Evolutionary conservation across 805 yeast species (phyloP).

Genomic region (Hermanozyma aechmeae): DNA sequence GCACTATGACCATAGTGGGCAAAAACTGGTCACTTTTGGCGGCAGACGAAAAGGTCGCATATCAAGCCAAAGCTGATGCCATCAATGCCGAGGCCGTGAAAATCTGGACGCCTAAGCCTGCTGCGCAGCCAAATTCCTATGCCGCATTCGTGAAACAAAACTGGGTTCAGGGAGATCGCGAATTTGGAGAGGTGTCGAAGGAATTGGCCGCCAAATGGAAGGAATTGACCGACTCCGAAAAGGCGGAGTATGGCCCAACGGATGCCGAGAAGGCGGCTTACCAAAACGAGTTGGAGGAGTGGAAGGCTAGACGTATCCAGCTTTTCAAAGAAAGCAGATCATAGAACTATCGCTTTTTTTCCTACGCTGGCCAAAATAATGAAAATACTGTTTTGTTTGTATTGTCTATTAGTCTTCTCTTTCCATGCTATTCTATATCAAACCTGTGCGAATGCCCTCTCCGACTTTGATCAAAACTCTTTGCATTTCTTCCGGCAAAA

Average conservation of each 20-base stretch:
- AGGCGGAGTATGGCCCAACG: slow-evolving; percentile 13
- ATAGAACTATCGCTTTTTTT: too few species aligned
- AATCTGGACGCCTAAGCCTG: slow-evolving; percentile 24
- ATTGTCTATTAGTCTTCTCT: too few species aligned
- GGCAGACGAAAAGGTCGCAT: slow-evolving; percentile 19
- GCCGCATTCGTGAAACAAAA: slow-evolving; percentile 21
- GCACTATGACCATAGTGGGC: slow-evolving; percentile 9
- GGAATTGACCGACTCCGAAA: slow-evolving; percentile 18
- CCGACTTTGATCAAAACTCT: slow-evolving; percentile 19
- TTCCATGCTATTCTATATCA: too few species aligned
- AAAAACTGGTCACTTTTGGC: slow-evolving; percentile 18
- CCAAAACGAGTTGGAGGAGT: slow-evolving; percentile 13
- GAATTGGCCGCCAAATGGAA: slow-evolving; percentile 22
- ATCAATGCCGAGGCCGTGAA: slow-evolving; percentile 16
- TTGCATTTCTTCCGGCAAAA: slow-evolving; percentile 36
- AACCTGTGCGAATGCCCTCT: too few species aligned
- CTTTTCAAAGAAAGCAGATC: slow-evolving; percentile 11
- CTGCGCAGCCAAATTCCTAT: slow-evolving; percentile 20
- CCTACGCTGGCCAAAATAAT: too few species aligned
- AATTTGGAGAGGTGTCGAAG: slow-evolving; percentile 16
- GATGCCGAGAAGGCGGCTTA: slow-evolving; percentile 12
- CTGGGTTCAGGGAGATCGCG: slow-evolving; percentile 12
- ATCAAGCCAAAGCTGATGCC: slow-evolving; percentile 15
- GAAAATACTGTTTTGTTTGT: too few species aligned
- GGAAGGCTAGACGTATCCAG: slow-evolving; percentile 22